Conservation (phyloP, 2,329 filamentous ascomycete genomes). For the Aspergillus ibericus region DNA sequence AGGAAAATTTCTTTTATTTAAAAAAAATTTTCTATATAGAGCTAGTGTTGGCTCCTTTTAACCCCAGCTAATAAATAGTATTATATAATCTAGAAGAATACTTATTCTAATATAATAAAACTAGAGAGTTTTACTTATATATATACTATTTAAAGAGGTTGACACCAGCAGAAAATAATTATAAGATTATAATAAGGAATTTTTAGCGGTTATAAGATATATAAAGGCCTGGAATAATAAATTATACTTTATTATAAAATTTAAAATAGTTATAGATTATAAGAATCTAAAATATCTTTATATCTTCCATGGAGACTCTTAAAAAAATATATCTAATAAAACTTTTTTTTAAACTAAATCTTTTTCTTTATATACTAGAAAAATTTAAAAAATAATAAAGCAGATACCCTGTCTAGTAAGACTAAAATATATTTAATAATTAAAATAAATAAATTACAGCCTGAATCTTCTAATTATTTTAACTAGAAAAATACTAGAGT, state of each 20-base stretch:
- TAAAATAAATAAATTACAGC: background rate
- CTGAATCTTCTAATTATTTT: too few relatives aligned
- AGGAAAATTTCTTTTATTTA: background rate
- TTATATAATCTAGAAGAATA: background rate
- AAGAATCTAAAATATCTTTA: background rate
- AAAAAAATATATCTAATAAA: too few relatives aligned
- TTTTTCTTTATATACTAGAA: too few relatives aligned
- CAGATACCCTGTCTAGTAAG: too few relatives aligned
- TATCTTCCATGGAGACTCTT: too few relatives aligned
- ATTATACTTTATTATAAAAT: background rate
- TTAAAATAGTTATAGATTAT: background rate
- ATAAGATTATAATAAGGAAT: background rate
- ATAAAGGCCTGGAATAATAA: background rate
- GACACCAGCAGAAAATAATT: background rate
- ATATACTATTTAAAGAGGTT: background rate
- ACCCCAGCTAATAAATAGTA: background rate
- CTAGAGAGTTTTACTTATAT: background rate
- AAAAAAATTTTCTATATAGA: background rate
- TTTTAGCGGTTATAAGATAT: background rate
- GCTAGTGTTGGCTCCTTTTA: too few relatives aligned
- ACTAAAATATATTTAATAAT: background rate
- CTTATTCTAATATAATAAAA: background rate
- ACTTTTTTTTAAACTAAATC: too few relatives aligned
- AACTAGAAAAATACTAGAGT: too few relatives aligned
- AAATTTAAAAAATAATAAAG: too few relatives aligned